Evolutionary conservation across 208 protist genomes (phyloP).

Genomic region (Acanthamoeba triangularis): DNA sequence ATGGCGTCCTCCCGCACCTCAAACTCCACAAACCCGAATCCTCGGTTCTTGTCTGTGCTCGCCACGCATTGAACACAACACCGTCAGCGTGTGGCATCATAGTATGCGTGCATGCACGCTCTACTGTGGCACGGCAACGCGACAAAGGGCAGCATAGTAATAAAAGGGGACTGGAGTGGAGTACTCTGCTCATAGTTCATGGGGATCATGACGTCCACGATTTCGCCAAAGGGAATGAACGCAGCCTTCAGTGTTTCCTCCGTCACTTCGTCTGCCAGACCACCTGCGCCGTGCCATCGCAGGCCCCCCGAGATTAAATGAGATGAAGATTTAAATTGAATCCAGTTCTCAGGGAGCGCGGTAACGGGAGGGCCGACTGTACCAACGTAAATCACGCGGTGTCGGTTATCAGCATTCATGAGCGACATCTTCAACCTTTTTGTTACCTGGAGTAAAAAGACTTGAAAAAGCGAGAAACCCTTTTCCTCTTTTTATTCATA

Average conservation of each 20-base stretch:
- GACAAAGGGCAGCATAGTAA: neutral
- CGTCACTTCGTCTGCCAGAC: slow-evolving; percentile 90
- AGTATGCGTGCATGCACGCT: neutral
- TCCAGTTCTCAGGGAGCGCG: neutral
- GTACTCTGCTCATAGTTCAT: slow-evolving; percentile 87
- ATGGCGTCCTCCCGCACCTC: slow-evolving; percentile 89
- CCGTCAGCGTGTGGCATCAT: neutral
- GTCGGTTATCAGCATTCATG: slow-evolving; percentile 62
- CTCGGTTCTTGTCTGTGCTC: slow-evolving; percentile 85
- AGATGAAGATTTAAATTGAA: neutral
- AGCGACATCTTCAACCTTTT: slow-evolving; percentile 35
- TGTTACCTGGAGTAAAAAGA: neutral
- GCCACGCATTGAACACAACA: neutral
- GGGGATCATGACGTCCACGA: slow-evolving; percentile 89
- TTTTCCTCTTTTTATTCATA: neutral
- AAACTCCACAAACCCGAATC: slow-evolving; percentile 93
- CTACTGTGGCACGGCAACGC: neutral
- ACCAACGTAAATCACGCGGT: slow-evolving; percentile 71
- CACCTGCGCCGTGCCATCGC: slow-evolving; percentile 80
- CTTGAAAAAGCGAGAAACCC: neutral
- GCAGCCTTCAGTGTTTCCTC: slow-evolving; percentile 85
- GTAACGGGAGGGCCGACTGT: neutral
- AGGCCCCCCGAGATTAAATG: neutral
- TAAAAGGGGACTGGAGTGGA: neutral
- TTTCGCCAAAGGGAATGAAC: slow-evolving; percentile 93